A percentile compares a stretch with the other conserved stretches of the same genome.
phyloP scores from a whole-genome alignment of 2,329 filamentous ascomycete species.

The Alternaria angustiovoidea region DNA sequence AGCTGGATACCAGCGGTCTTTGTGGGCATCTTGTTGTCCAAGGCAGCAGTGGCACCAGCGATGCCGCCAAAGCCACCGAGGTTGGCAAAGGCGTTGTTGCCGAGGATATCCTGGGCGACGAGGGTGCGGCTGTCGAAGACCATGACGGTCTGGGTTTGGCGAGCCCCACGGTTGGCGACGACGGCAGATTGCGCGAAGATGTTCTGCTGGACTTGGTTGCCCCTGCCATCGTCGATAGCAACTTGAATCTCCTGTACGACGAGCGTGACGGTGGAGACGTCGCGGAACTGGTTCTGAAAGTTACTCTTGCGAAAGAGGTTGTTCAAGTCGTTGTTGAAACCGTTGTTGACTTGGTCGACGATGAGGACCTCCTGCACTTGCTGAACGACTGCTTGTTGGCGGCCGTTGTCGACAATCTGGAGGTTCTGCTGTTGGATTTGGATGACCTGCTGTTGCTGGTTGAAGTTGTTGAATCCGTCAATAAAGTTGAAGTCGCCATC shows the following conservation, averaged over 20 bases:
- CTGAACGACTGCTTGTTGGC: slow-evolving; percentile 35
- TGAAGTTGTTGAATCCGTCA: slow-evolving; percentile 43
- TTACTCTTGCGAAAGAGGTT: slow-evolving; percentile 43
- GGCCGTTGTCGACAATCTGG: slow-evolving; percentile 36
- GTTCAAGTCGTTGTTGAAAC: slow-evolving; percentile 42
- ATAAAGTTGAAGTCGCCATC: slow-evolving; percentile 41
- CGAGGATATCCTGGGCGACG: slow-evolving; percentile 38
- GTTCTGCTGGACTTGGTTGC: slow-evolving; percentile 32
- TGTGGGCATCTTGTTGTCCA: slow-evolving; percentile 23
- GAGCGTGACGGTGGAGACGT: slow-evolving; percentile 36
- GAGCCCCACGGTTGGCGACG: slow-evolving; percentile 40
- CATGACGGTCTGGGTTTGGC: slow-evolving; percentile 39
- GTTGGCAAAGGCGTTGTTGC: slow-evolving; percentile 23
- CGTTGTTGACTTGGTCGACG: slow-evolving; percentile 40
- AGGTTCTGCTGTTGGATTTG: slow-evolving; percentile 40
- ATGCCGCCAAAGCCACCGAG: slow-evolving; percentile 22
- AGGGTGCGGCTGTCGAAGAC: slow-evolving; percentile 38
- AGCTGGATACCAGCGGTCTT: slow-evolving; percentile 39
- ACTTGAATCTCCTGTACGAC: slow-evolving; percentile 45
- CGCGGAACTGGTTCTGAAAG: slow-evolving; percentile 30
- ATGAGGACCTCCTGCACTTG: slow-evolving; percentile 41
- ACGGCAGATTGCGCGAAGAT: slow-evolving; percentile 41
- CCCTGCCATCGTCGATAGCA: slow-evolving; percentile 34
- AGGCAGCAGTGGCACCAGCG: slow-evolving; percentile 21
- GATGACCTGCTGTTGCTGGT: slow-evolving; percentile 41